Percentiles rank a stretch among this genome's conserved stretches.
Conservation (phyloP, 345 rosid species). For the Citrus mangshanensis region DNA sequence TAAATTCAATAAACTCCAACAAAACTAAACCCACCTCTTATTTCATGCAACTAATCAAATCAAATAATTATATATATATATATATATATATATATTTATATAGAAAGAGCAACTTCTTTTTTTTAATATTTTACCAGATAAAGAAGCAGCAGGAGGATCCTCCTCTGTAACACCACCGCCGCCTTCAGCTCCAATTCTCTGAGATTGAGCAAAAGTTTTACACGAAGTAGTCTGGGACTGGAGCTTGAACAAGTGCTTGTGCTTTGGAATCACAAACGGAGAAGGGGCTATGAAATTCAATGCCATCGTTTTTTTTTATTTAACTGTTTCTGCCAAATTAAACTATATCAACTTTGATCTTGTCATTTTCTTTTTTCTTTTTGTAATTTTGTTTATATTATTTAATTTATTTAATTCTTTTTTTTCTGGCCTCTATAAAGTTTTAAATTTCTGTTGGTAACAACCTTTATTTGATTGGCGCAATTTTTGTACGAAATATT, state of each 20-base stretch:
- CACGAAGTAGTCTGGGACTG: conserved; percentile 13
- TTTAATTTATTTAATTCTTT: neutral
- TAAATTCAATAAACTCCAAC: neutral
- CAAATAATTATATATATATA: neutral
- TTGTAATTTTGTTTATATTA: neutral
- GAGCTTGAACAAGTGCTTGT: conserved; percentile 21
- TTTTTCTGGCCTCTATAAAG: neutral
- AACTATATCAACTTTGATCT: neutral
- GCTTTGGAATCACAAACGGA: conserved; percentile 17
- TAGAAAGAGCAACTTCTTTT: neutral
- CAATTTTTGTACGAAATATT: neutral
- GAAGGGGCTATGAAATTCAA: conserved; percentile 27
- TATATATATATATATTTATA: too few species aligned
- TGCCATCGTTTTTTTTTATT: conserved; percentile 28
- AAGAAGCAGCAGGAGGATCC: conserved; percentile 31
- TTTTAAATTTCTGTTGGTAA: neutral
- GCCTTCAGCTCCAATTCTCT: conserved; percentile 21
- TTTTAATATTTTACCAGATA: conserved; percentile 30
- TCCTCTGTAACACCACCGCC: conserved; percentile 35
- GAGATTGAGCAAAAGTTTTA: conserved; percentile 40
- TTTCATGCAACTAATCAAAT: neutral
- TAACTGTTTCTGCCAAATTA: neutral
- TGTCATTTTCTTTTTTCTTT: neutral
- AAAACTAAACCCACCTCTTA: neutral
- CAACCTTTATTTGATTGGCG: neutral